Conservation (phyloP, 495 filamentous ascomycete species). For the Antarctomyces pellizariae region DNA sequence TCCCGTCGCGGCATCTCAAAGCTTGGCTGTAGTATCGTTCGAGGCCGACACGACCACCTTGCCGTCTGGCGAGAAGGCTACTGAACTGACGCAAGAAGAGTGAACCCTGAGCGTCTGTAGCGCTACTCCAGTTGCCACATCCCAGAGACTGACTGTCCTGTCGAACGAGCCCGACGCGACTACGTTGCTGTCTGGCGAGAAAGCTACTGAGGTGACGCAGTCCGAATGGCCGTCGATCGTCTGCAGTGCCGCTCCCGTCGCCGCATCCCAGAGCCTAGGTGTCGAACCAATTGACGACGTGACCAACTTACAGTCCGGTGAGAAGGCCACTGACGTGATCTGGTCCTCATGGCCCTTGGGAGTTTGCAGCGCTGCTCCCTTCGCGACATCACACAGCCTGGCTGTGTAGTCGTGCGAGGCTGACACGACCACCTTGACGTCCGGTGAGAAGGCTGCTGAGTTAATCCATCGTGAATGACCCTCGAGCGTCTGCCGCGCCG, state of each 20-base stretch:
- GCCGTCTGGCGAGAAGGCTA: conserved; percentile 13
- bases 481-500: conserved; percentile 24
- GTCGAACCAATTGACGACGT: conserved; percentile 3
- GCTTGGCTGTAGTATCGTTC: conserved; percentile 5
- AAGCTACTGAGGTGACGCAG: conserved; percentile 12
- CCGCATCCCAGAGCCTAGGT: conserved; percentile 11
- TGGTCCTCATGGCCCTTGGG: conserved; percentile 9
- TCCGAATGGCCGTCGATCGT: conserved; percentile 9
- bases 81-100: neutral
- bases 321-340: conserved; percentile 12
- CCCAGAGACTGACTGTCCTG: conserved; percentile 8
- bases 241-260: conserved; percentile 11
- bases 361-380: conserved; percentile 5
- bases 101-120: conserved; percentile 26
- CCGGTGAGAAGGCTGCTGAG: conserved; percentile 11
- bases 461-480: conserved; percentile 7
- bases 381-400: conserved; percentile 14
- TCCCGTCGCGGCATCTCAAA: conserved; percentile 11
- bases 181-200: conserved; percentile 15
- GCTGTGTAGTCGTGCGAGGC: conserved; percentile 13
- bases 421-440: conserved; percentile 12
- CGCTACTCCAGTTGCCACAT: conserved; percentile 20
- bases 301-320: conserved; percentile 6
- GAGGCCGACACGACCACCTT: conserved; percentile 7
- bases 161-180: conserved; percentile 7